A percentile compares a stretch with the other conserved stretches of the same genome.
These are phyloP conservation scores for Tetrapyrgos nigripes DNA, from an alignment of 1,284 basidiomycete genomes.

Conservation along the genomic window DNA sequence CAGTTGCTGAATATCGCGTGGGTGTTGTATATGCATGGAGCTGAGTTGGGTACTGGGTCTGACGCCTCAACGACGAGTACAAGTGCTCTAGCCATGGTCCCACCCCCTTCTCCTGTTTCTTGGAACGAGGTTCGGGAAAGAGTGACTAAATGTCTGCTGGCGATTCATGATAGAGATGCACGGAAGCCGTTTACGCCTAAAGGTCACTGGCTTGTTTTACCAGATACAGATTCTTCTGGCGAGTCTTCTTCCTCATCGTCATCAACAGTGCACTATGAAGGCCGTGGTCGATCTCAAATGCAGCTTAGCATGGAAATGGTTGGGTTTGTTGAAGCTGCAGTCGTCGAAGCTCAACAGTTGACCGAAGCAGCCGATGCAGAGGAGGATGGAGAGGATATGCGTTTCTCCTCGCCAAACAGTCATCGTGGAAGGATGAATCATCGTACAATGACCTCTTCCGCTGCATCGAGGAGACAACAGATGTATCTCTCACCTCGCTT, in stretches of 20 bases:
- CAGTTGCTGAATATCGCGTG: slow-evolving; percentile 84
- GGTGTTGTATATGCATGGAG: slow-evolving; percentile 75
- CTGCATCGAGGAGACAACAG: slow-evolving; percentile 72
- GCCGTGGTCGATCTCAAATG: slow-evolving; percentile 1
- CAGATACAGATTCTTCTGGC: slow-evolving; percentile 48
- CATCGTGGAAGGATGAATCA: slow-evolving; percentile 44
- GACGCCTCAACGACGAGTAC: neutral
- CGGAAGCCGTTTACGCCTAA: slow-evolving; percentile 79
- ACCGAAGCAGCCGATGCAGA: neutral
- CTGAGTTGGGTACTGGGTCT: slow-evolving; percentile 3
- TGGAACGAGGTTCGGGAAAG: slow-evolving; percentile 74
- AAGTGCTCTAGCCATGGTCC: slow-evolving; percentile 28
- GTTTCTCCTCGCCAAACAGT: slow-evolving; percentile 56
- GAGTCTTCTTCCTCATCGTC: neutral
- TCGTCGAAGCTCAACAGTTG: slow-evolving; percentile 37
- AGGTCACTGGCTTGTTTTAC: slow-evolving; percentile 88
- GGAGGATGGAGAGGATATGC: neutral
- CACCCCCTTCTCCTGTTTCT: slow-evolving; percentile 31
- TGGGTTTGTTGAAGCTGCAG: slow-evolving; percentile 91
- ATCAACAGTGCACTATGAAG: neutral
- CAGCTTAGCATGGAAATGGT: slow-evolving; percentile 58
- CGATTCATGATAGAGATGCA: slow-evolving; percentile 87
- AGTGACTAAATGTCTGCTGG: slow-evolving; percentile 78
- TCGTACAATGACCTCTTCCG: slow-evolving; percentile 35
- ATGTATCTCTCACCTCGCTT: slow-evolving; percentile 88